phyloP scores from a whole-genome alignment of 177 flowering plant species.

The Telopea speciosissima region DNA sequence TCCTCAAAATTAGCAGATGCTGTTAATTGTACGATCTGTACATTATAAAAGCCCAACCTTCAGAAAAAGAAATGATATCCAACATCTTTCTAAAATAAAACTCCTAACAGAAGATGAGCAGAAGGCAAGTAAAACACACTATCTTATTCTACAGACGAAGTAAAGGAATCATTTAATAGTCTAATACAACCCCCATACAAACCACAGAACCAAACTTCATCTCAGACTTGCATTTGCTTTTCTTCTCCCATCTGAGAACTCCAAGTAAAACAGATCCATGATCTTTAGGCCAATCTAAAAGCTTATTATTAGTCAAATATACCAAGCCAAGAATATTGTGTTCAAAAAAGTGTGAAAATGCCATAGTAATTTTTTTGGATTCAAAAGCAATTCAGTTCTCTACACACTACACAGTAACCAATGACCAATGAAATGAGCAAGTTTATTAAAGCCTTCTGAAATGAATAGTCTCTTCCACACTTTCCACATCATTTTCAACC shows the following conservation, averaged over 20 bases:
- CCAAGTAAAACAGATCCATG: not conserved
- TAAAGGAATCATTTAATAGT: not conserved
- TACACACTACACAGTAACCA: not conserved
- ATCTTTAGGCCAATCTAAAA: not conserved
- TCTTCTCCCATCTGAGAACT: too few species aligned
- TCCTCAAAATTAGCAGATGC: slow-evolving; percentile 98
- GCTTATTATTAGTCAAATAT: too few species aligned
- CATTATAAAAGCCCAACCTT: slow-evolving; percentile 9
- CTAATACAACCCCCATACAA: not conserved
- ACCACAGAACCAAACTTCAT: not conserved
- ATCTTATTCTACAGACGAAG: not conserved
- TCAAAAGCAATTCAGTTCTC: not conserved
- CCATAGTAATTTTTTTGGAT: not conserved
- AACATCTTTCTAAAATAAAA: not conserved
- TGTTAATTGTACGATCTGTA: slow-evolving; percentile 96
- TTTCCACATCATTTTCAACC: not conserved
- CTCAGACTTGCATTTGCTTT: too few species aligned
- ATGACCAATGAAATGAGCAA: not conserved
- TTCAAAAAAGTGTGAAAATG: not conserved
- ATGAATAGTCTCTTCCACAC: not conserved
- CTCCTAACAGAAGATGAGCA: not conserved
- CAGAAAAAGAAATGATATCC: not conserved
- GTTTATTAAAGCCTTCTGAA: not conserved
- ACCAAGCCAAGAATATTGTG: too few species aligned
- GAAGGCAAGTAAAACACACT: not conserved